Evolutionary conservation across 2,329 filamentous ascomycete genomes (phyloP), one percentile per base, ranked within the genome.

Genomic region (Cercospora beticola): DNA sequence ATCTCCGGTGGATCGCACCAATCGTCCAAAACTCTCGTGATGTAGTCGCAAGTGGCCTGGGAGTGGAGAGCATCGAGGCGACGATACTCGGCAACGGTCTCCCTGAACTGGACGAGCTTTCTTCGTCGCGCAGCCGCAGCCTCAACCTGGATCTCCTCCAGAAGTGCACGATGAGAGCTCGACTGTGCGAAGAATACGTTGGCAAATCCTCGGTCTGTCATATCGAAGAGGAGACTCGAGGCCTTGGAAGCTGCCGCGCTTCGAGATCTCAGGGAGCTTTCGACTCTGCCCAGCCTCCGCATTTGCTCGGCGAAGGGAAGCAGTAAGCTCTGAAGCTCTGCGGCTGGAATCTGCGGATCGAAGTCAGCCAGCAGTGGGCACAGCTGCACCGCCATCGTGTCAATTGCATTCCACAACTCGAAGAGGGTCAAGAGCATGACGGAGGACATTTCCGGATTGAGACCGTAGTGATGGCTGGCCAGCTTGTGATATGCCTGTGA

Each of bases 381-480:
- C 0, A 69, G 68, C 0, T 52, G 10, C 0, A 81, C 77, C 0
- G 85, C 83, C n/a, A 74, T 76, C 16, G 78, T 73, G 70, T 91
- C 89, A 75, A 90, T 82, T 0, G 75, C 71, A 2, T 85, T 75
- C 89, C 88, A 92, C 0, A 88, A 70, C 60, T 87, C 84, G 74
- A 90, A 83, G 0, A 87, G 31, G 8, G 78, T 82, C 1, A 91
- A 79, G 0, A 90, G 76, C 40, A 86, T 82, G 0, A 77, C 66
- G 8, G 62, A 64, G 12, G 54, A 12, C 4, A 21, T 46, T 46
- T 46, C 40, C 12, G 40, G 40, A 46, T 46, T 46, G 40, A 28
- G 26, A 28, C 26, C 26, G 26, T 28, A 28, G 26, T 28, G 26
- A 28, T 28, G 26, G 26, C 26, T 28, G 26, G 26, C 26, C 26